Evolutionary conservation across 148 eudicot genomes (phyloP).

Genomic region (Amaranthus hypochondriacus): DNA sequence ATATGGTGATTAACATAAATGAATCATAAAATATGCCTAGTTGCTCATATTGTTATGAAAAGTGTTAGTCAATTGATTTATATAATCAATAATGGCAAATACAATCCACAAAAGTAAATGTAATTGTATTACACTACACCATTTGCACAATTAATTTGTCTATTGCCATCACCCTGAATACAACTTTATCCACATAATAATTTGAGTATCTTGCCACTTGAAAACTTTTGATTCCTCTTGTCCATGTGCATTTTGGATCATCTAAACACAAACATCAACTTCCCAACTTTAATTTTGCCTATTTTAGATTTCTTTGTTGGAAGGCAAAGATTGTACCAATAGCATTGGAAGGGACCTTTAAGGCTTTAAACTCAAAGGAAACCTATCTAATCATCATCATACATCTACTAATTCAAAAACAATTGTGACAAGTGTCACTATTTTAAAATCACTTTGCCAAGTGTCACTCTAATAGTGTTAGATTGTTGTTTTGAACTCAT

Average conservation of each 20-base stretch:
- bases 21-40: background rate
- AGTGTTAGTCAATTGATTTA: conserved; percentile 1
- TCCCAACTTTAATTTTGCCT: background rate
- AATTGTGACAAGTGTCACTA: too few relatives aligned
- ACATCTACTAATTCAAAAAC: too few relatives aligned
- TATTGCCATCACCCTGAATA: conserved; percentile 17
- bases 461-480: too few relatives aligned
- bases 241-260: conserved; percentile 8
- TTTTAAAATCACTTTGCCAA: too few relatives aligned
- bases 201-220: background rate
- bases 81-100: background rate
- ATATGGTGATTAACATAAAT: background rate
- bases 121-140: background rate
- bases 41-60: background rate
- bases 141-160: background rate
- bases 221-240: background rate
- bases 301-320: background rate
- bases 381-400: too few relatives aligned
- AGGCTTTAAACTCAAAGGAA: too few relatives aligned
- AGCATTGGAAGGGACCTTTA: too few relatives aligned
- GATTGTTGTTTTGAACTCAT: too few relatives aligned
- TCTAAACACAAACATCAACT: conserved; percentile 9
- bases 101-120: background rate
- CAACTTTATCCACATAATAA: conserved; percentile 6
- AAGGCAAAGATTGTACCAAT: too few relatives aligned